Evolutionary conservation across 2,329 filamentous ascomycete genomes (phyloP).

Genomic region (Mycocentrospora acerina): DNA sequence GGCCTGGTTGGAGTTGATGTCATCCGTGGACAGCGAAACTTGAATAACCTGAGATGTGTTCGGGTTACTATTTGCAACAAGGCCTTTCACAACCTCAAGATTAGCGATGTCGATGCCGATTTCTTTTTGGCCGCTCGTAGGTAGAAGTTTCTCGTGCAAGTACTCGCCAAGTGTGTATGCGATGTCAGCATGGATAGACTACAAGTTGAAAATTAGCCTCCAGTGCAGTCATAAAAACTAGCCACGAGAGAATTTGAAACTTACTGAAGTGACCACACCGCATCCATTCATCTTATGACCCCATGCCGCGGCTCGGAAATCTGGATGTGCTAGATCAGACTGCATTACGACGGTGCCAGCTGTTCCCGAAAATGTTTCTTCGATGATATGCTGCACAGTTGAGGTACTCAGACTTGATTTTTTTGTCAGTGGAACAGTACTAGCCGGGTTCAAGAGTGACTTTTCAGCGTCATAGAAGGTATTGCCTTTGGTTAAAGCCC

Average conservation of each 20-base stretch:
- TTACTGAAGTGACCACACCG: conserved; percentile 13
- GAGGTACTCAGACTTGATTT: conserved; percentile 4
- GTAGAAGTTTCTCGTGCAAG: conserved; percentile 15
- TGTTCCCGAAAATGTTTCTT: neutral
- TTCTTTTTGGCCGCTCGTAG: neutral
- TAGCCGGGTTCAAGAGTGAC: conserved; percentile 26
- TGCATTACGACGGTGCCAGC: conserved; percentile 9
- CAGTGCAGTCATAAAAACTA: neutral
- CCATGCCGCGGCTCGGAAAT: conserved; percentile 14
- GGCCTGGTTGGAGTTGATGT: neutral
- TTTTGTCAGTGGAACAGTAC: too few species aligned
- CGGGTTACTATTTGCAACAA: conserved; percentile 16
- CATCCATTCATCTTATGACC: conserved; percentile 43
- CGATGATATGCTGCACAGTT: conserved; percentile 5
- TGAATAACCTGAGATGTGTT: conserved; percentile 3
- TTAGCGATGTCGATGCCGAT: conserved; percentile 37
- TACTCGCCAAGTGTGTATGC: conserved; percentile 28
- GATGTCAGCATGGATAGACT: conserved; percentile 36
- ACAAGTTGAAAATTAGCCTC: too few species aligned
- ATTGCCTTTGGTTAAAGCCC: conserved; percentile 29
- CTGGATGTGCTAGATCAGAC: conserved; percentile 8
- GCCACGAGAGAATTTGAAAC: conserved; percentile 3
- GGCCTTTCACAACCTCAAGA: conserved; percentile 38
- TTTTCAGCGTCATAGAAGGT: conserved; percentile 4
- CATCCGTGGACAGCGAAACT: conserved; percentile 1